Conservation (phyloP, 352 stramenopile genomes). For the Pythium phragmiticola region DNA sequence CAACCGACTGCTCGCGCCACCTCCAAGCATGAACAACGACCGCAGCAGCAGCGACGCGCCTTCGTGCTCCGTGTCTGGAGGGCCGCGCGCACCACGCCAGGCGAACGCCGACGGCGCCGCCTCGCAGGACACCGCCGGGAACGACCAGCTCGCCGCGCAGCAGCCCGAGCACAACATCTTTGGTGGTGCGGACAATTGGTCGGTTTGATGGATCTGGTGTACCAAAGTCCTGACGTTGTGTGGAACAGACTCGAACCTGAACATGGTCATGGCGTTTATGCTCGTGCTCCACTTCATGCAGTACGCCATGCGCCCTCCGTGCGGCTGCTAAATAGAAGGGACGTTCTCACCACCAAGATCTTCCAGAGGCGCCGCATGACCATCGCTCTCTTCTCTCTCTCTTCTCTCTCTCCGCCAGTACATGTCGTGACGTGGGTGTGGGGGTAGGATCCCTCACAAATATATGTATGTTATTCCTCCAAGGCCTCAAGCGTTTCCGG, state of each 20-base stretch:
- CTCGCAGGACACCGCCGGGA: constrained; percentile 21
- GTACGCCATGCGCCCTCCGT: constrained; percentile 82
- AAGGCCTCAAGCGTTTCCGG: constrained; percentile 72
- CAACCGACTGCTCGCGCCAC: neutral
- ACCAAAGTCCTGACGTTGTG: neutral
- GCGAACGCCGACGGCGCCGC: constrained; percentile 21
- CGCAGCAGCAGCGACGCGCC: constrained; percentile 23
- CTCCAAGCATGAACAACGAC: constrained; percentile 24
- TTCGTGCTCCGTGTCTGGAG: constrained; percentile 39
- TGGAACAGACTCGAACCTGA: constrained; percentile 72
- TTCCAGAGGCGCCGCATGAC: neutral
- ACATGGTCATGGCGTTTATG: constrained; percentile 85
- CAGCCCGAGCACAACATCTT: constrained; percentile 80
- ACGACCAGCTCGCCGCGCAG: constrained; percentile 23
- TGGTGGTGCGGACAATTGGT: constrained; percentile 44
- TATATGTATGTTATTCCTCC: constrained; percentile 8
- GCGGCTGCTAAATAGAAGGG: constrained; percentile 54
- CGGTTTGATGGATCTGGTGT: neutral
- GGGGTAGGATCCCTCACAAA: neutral
- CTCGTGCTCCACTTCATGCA: constrained; percentile 87
- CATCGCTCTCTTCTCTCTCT: neutral
- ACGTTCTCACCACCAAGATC: neutral
- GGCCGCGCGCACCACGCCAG: constrained; percentile 23
- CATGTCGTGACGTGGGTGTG: constrained; percentile 12
- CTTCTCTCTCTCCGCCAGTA: neutral